These are phyloP conservation scores for Triticum monococcum DNA, from an alignment of 176 grass and related monocot species.

Conservation along the genomic window DNA sequence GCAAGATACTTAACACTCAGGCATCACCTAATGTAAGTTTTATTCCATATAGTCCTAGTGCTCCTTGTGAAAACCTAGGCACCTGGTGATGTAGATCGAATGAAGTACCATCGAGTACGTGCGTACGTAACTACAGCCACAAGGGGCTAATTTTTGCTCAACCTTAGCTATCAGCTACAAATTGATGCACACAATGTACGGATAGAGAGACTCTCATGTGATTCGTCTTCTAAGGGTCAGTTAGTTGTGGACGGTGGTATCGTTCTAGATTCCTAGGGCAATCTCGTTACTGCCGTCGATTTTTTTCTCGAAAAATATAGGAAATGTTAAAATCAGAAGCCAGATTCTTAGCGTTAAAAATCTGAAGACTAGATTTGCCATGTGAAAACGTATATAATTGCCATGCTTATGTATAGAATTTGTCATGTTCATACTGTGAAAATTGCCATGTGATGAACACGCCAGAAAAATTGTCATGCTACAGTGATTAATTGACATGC, in stretches of 20 bases:
- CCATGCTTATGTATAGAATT: too few species aligned
- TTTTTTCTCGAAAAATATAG: neutral
- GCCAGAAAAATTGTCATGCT: too few species aligned
- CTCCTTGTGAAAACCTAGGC: neutral
- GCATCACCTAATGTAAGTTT: neutral
- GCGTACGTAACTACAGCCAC: too few species aligned
- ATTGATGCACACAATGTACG: slow-evolving; percentile 1
- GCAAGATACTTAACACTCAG: neutral
- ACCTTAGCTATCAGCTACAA: slow-evolving; percentile 5
- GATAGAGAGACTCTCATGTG: neutral
- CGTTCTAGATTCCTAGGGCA: neutral
- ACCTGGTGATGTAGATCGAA: neutral
- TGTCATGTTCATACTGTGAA: too few species aligned
- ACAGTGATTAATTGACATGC: too few species aligned
- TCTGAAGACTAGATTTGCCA: too few species aligned
- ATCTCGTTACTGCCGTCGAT: neutral
- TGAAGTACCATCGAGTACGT: neutral
- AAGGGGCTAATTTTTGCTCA: neutral
- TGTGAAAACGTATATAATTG: too few species aligned
- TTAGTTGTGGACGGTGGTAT: neutral
- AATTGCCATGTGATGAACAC: too few species aligned
- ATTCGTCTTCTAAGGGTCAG: neutral
- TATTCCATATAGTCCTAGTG: neutral
- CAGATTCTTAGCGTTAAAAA: too few species aligned
- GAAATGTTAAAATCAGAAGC: too few species aligned